Percentiles rank a stretch among this genome's conserved stretches.
Evolutionary conservation across 495 filamentous ascomycete genomes (phyloP).

Genomic region (Ascodesmis nigricans): DNA sequence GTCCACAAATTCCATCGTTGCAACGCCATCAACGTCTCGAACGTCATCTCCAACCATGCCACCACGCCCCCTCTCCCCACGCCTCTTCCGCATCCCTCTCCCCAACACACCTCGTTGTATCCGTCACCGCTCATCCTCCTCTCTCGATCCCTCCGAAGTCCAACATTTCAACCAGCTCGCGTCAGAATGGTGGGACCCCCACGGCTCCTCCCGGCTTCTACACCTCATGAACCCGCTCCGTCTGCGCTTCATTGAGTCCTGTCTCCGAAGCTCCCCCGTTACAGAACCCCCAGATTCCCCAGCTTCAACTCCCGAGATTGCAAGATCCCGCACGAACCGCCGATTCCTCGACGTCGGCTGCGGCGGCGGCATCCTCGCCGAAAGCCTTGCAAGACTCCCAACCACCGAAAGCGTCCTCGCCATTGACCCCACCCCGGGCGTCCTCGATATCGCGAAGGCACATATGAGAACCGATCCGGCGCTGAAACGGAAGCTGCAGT

Average conservation of each 20-base stretch:
- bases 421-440: conserved; percentile 62
- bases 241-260: conserved; percentile 67
- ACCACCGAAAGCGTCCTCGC: conserved; percentile 48
- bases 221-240: conserved; percentile 97
- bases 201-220: conserved; percentile 74
- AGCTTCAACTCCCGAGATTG: neutral
- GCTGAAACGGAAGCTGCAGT: conserved; percentile 37
- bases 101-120: no score
- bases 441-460: conserved; percentile 52
- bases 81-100: no score
- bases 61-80: no score
- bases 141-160: conserved; percentile 68
- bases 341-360: conserved; percentile 84
- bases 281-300: conserved; percentile 14
- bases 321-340: conserved; percentile 21
- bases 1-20: no score
- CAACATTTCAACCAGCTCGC: conserved; percentile 88
- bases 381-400: conserved; percentile 59
- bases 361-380: conserved; percentile 89
- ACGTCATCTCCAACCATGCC: no score
- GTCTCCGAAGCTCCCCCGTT: conserved; percentile 30
- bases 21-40: no score
- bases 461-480: conserved; percentile 51
- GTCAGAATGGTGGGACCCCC: conserved; percentile 90
- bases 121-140: conserved; percentile 27